Percentiles rank a stretch among this genome's conserved stretches.
Conservation (phyloP, 352 stramenopile species). For the Phytopythium kandeliae region DNA sequence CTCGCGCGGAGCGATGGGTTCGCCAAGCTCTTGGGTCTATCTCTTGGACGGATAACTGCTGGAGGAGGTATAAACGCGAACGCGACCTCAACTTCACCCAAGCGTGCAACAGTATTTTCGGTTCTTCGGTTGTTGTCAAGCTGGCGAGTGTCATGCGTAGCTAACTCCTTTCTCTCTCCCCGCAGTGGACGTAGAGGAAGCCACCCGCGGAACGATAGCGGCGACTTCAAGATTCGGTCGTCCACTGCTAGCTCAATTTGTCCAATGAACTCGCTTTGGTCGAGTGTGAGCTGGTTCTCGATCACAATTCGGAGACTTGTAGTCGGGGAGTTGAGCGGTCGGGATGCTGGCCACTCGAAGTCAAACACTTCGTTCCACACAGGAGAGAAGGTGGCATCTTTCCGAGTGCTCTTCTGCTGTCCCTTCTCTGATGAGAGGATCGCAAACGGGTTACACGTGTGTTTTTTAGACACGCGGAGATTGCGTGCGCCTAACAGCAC, state of each 20-base stretch:
- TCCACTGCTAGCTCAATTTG: slow-evolving; percentile 43
- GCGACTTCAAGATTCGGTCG: slow-evolving; percentile 7
- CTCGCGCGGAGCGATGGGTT: slow-evolving; percentile 25
- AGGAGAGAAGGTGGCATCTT: slow-evolving; percentile 53
- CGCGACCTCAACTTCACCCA: slow-evolving; percentile 53
- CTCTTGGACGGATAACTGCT: not conserved
- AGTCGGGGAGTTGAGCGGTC: not conserved
- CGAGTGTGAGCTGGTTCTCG: slow-evolving; percentile 58
- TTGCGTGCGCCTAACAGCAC: slow-evolving; percentile 41
- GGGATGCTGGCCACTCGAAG: slow-evolving; percentile 40
- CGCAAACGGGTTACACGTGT: slow-evolving; percentile 69
- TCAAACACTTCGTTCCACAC: slow-evolving; percentile 80
- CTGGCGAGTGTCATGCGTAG: not conserved
- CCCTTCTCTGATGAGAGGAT: slow-evolving; percentile 46
- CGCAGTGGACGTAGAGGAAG: slow-evolving; percentile 37
- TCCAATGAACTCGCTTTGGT: slow-evolving; percentile 63
- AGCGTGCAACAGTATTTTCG: not conserved
- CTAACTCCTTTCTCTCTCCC: slow-evolving; percentile 9
- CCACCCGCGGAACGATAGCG: slow-evolving; percentile 44
- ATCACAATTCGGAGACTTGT: slow-evolving; percentile 32
- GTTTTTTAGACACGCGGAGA: slow-evolving; percentile 52
- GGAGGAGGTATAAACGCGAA: slow-evolving; percentile 35
- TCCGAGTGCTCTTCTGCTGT: slow-evolving; percentile 59
- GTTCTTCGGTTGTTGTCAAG: not conserved
- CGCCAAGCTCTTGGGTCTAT: not conserved